Base-by-base conservation (phyloP, 176 grass and related monocot genomes). In the Leersia perrieri region DNA sequence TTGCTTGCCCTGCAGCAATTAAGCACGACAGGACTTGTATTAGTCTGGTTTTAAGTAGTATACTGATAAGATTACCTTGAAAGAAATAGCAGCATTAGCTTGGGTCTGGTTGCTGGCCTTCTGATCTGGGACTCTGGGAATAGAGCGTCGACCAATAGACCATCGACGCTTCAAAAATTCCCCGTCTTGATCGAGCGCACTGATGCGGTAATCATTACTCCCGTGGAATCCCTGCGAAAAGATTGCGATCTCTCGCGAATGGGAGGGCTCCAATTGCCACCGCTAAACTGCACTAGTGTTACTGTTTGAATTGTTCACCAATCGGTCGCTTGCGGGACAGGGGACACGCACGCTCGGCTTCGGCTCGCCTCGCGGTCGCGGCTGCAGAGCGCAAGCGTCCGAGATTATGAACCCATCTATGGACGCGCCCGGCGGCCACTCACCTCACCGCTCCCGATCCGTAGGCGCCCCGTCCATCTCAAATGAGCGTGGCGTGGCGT, bases 401-500 rank as follows among this genome's bases (percentile, higher is more conserved):
- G 27, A 44, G 47, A 1, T 60, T 45, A 2, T 55, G 67, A 29
- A 60, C 22, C 11, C 77, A 4, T 75, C 70, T 47, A 1, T 22
- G 13, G 44, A 68, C 55, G 12, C 8, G 53, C 8, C 15, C 1
- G 5, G 11, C 5, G 7, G 74, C 22, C 55, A 6, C 42, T n/a
- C 36, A 65, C 22, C 32, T 16, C 53, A 1, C 45, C 41, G 11
- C 1, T 53, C 49, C 42, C 45, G 36, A 29, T 11, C 57, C 73
- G 80, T 83, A 38, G 75, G 80, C 68, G 75, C 34, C 61, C 12
- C 80, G 60, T 83, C 86, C 86, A 16, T 32, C 60, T 79, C 86
- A 1, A 9, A 53, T 31, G n/a, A 22, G 22, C 23, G 47, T 18
- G 44, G 18, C 35, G 35, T 38, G 35, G 35, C 35, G 3, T 3